Base-by-base conservation (phyloP, 1,284 basidiomycete genomes). In the Cryptococcus sp. region DNA sequence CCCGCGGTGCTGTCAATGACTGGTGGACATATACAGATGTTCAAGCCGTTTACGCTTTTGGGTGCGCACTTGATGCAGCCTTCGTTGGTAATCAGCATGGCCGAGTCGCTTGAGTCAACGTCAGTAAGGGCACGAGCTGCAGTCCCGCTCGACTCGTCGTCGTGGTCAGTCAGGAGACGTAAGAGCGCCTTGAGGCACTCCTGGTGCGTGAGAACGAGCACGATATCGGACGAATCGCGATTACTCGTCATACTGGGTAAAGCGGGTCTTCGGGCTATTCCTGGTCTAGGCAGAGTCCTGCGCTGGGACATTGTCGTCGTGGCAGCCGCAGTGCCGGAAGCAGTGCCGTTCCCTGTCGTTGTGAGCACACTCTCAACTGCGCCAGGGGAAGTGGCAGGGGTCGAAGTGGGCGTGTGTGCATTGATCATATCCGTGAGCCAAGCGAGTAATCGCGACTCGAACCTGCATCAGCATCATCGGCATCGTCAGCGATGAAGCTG, bases 161-260 rank as follows among this genome's bases (percentile, higher is more conserved):
- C 30, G 13, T 13, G 7, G 8, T 35, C 30, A 35, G 8, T 8
- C 30, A 35, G 30, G 30, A 35, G 30, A 35, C 30, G 30, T 35
- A 63, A 48, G 39, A 65, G 49, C 5, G 50, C n/a, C 5, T 23
- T 22, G 15, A 65, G 38, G 52, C 64, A 65, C 50, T 60, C 61
- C 52, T 62, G 55, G 22, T 65, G 64, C 5, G 64, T 63, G 10
- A 65, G 49, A 3, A 52, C 58, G 22, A 65, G 52, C 5, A 65
- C 50, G 5, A 60, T 48, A 15, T 58, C 60, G n/a, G 52, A 38
- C 23, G 55, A 51, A 15, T 47, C 5, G 13, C 54, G 47, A 27
- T 43, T 25, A 8, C 40, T 41, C 15, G 46, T 46, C 16, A 35
- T 35, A 35, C 30, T 35, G 13, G 55, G 30, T 8, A 42, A 35